These are phyloP conservation scores for Aspergillus candidus DNA, from an alignment of 2,329 filamentous ascomycete genomes.

Conservation along the genomic window DNA sequence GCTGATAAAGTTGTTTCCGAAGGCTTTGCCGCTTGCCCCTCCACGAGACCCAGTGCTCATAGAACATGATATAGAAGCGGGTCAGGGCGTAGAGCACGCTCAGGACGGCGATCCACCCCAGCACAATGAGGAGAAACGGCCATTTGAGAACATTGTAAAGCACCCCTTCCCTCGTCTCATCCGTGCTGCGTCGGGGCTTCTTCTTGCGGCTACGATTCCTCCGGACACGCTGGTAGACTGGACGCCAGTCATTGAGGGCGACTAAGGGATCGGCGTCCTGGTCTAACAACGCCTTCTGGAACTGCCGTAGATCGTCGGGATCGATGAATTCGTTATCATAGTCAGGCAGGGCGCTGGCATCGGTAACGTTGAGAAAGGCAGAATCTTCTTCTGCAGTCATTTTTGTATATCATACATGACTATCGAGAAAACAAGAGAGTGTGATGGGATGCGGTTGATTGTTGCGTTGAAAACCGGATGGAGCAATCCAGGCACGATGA, in stretches of 20 bases:
- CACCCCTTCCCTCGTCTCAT: conserved; percentile 92
- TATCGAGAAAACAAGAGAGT: background rate
- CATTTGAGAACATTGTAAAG: conserved; percentile 86
- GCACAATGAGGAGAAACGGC: conserved; percentile 75
- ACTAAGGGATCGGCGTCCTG: conserved; percentile 74
- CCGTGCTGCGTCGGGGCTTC: conserved; percentile 55
- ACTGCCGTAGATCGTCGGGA: conserved; percentile 66
- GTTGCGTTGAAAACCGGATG: background rate
- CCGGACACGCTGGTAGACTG: conserved; percentile 67
- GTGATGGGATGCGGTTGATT: conserved; percentile 1
- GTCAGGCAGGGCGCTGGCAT: conserved; percentile 68
- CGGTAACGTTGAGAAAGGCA: conserved; percentile 51
- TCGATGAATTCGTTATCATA: conserved; percentile 70
- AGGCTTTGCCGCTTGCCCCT: conserved; percentile 68
- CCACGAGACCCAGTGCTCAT: conserved; percentile 90
- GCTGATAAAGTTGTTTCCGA: conserved; percentile 62
- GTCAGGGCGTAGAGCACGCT: conserved; percentile 71
- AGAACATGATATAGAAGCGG: conserved; percentile 81
- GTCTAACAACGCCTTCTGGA: conserved; percentile 73
- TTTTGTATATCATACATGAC: conserved; percentile 20
- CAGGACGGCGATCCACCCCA: conserved; percentile 72
- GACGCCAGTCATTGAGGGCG: conserved; percentile 93
- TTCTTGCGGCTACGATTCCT: conserved; percentile 42
- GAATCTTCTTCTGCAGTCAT: conserved; percentile 27
- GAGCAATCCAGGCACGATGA: background rate